Evolutionary conservation across 176 grass and related monocot species (phyloP), one percentile per base, ranked within the genome.

Genomic region (Oryza rufipogon): DNA sequence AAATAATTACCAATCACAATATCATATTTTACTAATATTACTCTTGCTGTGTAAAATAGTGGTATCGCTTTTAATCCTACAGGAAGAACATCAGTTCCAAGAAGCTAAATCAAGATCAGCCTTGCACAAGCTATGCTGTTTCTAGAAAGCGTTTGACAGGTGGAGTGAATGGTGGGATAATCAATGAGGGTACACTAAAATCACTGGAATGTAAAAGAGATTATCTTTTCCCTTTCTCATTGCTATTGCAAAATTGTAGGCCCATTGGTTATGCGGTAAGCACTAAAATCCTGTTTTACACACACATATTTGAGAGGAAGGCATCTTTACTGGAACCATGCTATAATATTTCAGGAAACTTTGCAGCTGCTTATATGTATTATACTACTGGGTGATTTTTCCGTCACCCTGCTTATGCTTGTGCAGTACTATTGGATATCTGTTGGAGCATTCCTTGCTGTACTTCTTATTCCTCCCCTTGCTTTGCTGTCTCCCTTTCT

Each of bases 361-460:
- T 78, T 94, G 85, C 91, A 99, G 74, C 63, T 96, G 66, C 71
- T 96, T 39, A 92, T 99, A 23, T 99, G 87, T 94, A 87, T 93
- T 79, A 22, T 99, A 85, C 88, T 99, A 48, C 70, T 99, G 84
- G 93, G 87, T 86, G 96, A 99, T 92, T 96, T 94, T 87, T 83
- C 89, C 11, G 85, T 94, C 64, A 99, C 96, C 60, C 36, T 99
- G 38, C 90, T 99, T 78, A 96, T 89, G 89, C 91, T 99, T 58
- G 81, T 99, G 75, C 91, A 99, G 15, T 99, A 92, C 61, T 99
- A 99, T 79, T 99, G 96, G 96, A 96, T 99, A 74, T 99, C 93
- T 16, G 73, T 99, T 36, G 96, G 93, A 23, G 93, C 91, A 71
- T 99, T 96, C 79, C 93, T 99, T 78, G 73, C 80, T 73, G 85